Percentiles rank a stretch among this genome's conserved stretches.
These are phyloP conservation scores for Penicillium hesseltinei DNA, from an alignment of 2,329 filamentous ascomycete genomes.

Conservation along the genomic window DNA sequence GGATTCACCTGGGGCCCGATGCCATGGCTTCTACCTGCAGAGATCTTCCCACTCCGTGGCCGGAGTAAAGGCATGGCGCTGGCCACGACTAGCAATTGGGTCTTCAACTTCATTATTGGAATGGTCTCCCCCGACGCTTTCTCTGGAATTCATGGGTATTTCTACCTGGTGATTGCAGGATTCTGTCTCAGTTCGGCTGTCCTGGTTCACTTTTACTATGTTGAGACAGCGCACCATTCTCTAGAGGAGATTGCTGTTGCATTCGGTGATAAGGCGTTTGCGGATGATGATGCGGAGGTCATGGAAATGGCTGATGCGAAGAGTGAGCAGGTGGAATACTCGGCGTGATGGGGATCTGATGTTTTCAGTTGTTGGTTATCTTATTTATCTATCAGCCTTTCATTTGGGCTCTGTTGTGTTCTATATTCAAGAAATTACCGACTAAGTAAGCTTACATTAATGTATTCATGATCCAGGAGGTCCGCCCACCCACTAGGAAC, in stretches of 20 bases:
- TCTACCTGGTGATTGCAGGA: constrained; percentile 44
- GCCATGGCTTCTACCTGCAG: constrained; percentile 37
- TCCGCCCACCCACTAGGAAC: neutral
- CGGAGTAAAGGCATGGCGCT: constrained; percentile 44
- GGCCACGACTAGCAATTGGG: constrained; percentile 50
- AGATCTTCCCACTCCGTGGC: constrained; percentile 35
- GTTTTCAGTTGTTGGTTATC: neutral
- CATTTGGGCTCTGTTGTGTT: neutral
- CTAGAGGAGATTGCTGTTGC: constrained; percentile 39
- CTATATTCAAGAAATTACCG: neutral
- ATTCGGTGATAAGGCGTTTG: constrained; percentile 44
- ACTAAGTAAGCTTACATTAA: too few species aligned
- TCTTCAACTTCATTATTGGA: constrained; percentile 28
- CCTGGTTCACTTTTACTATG: constrained; percentile 43
- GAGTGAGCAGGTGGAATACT: constrained; percentile 5
- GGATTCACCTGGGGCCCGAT: constrained; percentile 43
- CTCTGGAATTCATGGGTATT: constrained; percentile 44
- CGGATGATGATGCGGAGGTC: constrained; percentile 16
- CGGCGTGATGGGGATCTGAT: neutral
- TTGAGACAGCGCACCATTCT: constrained; percentile 41
- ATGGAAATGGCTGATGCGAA: constrained; percentile 10
- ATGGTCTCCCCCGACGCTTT: constrained; percentile 47
- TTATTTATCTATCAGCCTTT: neutral
- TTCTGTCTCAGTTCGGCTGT: constrained; percentile 42
- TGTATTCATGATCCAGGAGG: neutral